Evolutionary conservation across 164 flowering plant genomes (phyloP).

Genomic region (Amborella trichopoda): DNA sequence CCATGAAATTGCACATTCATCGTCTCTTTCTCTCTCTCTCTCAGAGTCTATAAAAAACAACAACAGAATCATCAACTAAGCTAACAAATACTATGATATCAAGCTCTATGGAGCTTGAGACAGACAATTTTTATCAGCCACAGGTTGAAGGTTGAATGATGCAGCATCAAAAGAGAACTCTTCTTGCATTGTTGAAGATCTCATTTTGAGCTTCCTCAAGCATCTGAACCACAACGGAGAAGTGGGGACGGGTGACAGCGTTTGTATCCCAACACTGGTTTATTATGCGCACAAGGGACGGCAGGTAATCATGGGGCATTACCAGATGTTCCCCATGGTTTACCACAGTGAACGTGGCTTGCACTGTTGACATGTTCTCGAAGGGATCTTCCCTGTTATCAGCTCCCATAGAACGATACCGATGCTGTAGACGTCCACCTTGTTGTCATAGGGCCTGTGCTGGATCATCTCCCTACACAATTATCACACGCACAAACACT

Average conservation of each 20-base stretch:
- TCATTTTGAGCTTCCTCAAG: constrained; percentile 52
- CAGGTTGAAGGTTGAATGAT: constrained; percentile 45
- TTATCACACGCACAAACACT: too few relatives aligned
- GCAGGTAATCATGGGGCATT: constrained; percentile 47
- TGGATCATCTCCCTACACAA: constrained; percentile 76
- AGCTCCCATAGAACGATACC: constrained; percentile 74
- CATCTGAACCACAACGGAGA: constrained; percentile 49
- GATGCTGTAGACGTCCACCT: constrained; percentile 64
- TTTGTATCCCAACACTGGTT: constrained; percentile 61
- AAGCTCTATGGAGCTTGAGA: too few relatives aligned
- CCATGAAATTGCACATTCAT: too few relatives aligned
- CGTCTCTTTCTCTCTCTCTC: too few relatives aligned
- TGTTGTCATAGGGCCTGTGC: constrained; percentile 58
- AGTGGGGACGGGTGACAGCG: constrained; percentile 51
- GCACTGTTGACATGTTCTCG: constrained; percentile 65
- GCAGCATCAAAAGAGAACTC: constrained; percentile 63
- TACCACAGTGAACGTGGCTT: constrained; percentile 70
- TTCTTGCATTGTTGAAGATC: constrained; percentile 50
- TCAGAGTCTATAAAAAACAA: too few relatives aligned
- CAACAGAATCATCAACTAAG: too few relatives aligned
- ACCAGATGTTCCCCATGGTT: constrained; percentile 46
- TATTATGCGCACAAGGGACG: constrained; percentile 49
- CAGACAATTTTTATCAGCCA: too few relatives aligned
- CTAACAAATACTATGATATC: too few relatives aligned
- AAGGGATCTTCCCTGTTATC: constrained; percentile 50